Base-by-base conservation (phyloP, 192 early-diverging fungal genomes). In the Radiomyces spectabilis region DNA sequence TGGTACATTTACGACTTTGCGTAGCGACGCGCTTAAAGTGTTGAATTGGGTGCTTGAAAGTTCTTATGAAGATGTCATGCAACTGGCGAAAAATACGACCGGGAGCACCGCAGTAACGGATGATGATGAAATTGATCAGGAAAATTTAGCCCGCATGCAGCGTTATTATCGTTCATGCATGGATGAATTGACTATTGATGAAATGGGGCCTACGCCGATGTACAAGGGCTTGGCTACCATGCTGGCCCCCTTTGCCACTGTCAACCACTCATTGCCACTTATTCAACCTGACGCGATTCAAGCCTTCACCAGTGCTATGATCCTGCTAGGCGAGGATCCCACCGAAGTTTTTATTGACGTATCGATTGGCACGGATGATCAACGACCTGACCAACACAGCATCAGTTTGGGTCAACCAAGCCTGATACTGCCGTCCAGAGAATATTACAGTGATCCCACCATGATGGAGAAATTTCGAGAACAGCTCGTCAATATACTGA, bases 1-100 rank as follows among this genome's bases (percentile, higher is more conserved):
- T 35, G 33, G 33, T 35, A 35, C 33, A 35, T 35, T 35, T 35
- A n/a, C n/a, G n/a, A n/a, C n/a, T n/a, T n/a, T n/a, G n/a, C n/a
- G n/a, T n/a, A n/a, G n/a, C n/a, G n/a, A n/a, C n/a, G n/a, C n/a
- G n/a, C n/a, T n/a, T n/a, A n/a, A n/a, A n/a, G n/a, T n/a, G n/a
- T n/a, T n/a, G n/a, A n/a, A n/a, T n/a, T n/a, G n/a, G n/a, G n/a
- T 83, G 37, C 56, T 86, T 9, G 73, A 81, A 52, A 61, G 69
- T 50, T 60, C 53, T n/a, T 70, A 64, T 19, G 60, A 71, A 32
- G 33, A 54, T 33, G 30, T 60, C 22, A 8, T 31, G 4, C 35
- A 43, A 54, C 39, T 22, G 21, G 32, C 2, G 15, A 44, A 9
- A 51, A 8, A 0, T 43, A 48, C 33, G 57, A 68, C 41, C 54